Evolutionary conservation across 768 basidiomycete species (phyloP), one percentile per base, ranked within the genome.

Genomic region (Collybia mongolica): DNA sequence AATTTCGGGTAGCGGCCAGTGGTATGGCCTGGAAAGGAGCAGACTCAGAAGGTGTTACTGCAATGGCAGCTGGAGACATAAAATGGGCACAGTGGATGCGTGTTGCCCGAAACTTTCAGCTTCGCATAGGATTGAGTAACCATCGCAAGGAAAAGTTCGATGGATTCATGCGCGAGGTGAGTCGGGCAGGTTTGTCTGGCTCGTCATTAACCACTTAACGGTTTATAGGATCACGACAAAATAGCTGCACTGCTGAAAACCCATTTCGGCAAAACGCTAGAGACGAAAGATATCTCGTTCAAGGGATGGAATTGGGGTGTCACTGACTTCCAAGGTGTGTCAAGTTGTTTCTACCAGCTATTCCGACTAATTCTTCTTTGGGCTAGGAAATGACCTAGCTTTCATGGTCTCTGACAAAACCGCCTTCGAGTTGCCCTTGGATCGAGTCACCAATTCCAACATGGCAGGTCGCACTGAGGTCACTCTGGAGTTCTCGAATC

Each of bases 221-320:
- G 37, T 22, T 12, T 49, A n/a, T 60, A 97, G 92, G 96, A 99
- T 66, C 88, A 92, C 51, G 97, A 98, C 51, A 88, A 86, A 54
- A 64, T 98, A n/a, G 74, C 85, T 3, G 72, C 78, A 44, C 65
- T 95, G 38, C 69, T 97, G 56, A 95, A 96, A 69, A 90, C 89
- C 54, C 83, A 93, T 68, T 98, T 93, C 71, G 82, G 79, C 38
- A 74, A 96, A 51, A 82, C 88, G 2, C 74, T 98, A 19, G 97
- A 98, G 65, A 80, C 79, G 4, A 86, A 84, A 65, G 97, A 99
- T 56, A 77, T 85, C 15, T 86, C 90, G 11, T 82, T 95, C 65
- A 94, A 91, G 64, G 97, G 97, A 0, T 98, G 93, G 93, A 98
- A 99, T 66, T 98, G 97, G 97, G 97, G 97, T 4, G 81, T 87